Evolutionary conservation across 257 asterid species (phyloP), one percentile per base, ranked within the genome.

Genomic region (Forsythia suspensa): DNA sequence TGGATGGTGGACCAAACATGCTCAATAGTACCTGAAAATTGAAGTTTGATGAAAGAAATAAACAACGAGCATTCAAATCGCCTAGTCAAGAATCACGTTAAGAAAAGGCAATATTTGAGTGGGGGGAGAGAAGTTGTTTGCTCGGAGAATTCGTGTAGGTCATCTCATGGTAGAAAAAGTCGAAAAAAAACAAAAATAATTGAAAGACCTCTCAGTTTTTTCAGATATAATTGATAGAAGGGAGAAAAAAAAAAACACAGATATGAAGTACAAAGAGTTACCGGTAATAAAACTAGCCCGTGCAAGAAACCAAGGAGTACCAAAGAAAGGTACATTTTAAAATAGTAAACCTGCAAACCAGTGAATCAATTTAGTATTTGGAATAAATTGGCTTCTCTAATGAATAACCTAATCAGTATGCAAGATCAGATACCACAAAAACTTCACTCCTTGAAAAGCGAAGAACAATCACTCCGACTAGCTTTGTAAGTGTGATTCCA

Each of bases 401-500:
- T 66, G 43, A 42, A 72, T 43, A 43, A 13, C 70, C 38, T 43
- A 29, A 29, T 42, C 10, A 2, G 52, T 13, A 68, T 7, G 75
- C 41, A 40, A 65, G 69, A 84, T 70, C 65, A 81, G 83, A 44
- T 5, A 95, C 98, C 97, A 95, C 99, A 84, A 95, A 95, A 71
- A 95, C 92, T 92, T 95, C 97, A 6, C 96, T 88, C 88, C 92
- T 88, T 5, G 99, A 91, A 82, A 95, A 95, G 86, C 94, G 86
- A 46, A 95, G 88, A 57, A 95, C 98, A 21, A 95, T 87, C 83
- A 95, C 98, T 29, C 99, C 97, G 0, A 95, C 99, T 16, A 93
- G 93, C 92, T 95, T 95, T 5, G 98, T 93, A 61, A 93, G 97
- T 8, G 99, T 95, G 87, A 95, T 95, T 79, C 99, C 99, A 77